Percentiles rank a stretch among this genome's conserved stretches.
phyloP scores from a whole-genome alignment of 2,329 filamentous ascomycete genomes.

The Aspergillus persii region DNA sequence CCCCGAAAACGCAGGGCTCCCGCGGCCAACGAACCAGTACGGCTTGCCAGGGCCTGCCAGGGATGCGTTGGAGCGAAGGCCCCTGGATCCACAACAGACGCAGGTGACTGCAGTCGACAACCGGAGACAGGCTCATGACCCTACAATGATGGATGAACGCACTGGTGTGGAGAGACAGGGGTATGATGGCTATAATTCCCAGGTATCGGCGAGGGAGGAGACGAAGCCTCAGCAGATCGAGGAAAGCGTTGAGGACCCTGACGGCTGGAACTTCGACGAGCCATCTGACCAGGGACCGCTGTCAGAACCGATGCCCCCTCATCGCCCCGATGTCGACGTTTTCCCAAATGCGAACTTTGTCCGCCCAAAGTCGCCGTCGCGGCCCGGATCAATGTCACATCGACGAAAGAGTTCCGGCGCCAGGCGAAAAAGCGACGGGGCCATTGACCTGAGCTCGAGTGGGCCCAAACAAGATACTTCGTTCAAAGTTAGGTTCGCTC shows the following conservation, averaged over 20 bases:
- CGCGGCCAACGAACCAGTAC: conserved; percentile 43
- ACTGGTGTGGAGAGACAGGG: conserved; percentile 58
- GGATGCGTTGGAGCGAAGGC: conserved; percentile 42
- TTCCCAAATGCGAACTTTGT: conserved; percentile 80
- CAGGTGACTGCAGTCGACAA: conserved; percentile 57
- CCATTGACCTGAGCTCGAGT: conserved; percentile 58
- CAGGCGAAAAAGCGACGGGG: conserved; percentile 61
- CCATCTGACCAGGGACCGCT: conserved; percentile 52
- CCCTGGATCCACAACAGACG: conserved; percentile 42
- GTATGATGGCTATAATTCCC: conserved; percentile 58
- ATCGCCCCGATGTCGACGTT: conserved; percentile 77
- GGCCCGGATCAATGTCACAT: conserved; percentile 63
- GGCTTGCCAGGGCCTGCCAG: conserved; percentile 40
- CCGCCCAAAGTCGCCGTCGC: conserved; percentile 74
- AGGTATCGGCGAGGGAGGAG: conserved; percentile 48
- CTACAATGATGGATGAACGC: conserved; percentile 51
- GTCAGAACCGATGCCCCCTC: conserved; percentile 50
- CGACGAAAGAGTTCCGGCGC: conserved; percentile 78
- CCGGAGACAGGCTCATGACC: conserved; percentile 44
- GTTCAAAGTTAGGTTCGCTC: conserved; percentile 90
- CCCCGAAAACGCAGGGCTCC: conserved; percentile 39
- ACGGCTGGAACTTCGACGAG: conserved; percentile 96
- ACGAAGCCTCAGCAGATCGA: conserved; percentile 43
- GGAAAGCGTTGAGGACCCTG: conserved; percentile 56
- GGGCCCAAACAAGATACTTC: conserved; percentile 64